A percentile compares a stretch with the other conserved stretches of the same genome.
Conservation (phyloP, 139 green algal genomes). For the Coelastrella sp. region DNA sequence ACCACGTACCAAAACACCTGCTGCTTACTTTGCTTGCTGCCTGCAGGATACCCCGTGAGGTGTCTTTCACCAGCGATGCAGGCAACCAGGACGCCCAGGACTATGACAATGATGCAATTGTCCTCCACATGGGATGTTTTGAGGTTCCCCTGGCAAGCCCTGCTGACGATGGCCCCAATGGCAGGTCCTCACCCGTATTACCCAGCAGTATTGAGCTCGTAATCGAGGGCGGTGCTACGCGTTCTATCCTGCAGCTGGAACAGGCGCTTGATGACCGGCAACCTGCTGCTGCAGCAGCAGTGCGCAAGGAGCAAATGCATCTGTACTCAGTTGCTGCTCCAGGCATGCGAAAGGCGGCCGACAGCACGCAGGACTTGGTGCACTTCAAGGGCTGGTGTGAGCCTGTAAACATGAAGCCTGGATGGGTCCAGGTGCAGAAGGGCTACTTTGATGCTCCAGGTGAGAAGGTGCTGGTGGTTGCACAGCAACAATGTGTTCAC, state of each 20-base stretch:
- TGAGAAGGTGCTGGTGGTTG: not conserved
- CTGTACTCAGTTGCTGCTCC: constrained; percentile 27
- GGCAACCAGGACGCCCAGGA: constrained; percentile 4
- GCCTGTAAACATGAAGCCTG: not conserved
- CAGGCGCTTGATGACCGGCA: not conserved
- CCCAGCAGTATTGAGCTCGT: not conserved
- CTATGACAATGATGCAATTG: constrained; percentile 32
- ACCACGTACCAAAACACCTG: no score
- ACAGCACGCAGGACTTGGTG: constrained; percentile 15
- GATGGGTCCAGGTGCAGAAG: constrained; percentile 33
- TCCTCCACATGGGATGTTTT: constrained; percentile 29
- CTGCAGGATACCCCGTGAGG: not conserved
- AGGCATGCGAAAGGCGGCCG: not conserved
- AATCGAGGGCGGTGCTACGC: not conserved
- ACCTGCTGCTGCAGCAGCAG: not conserved
- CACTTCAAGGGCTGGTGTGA: not conserved
- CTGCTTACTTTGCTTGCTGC: not conserved
- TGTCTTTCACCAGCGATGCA: constrained; percentile 11
- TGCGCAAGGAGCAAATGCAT: constrained; percentile 15
- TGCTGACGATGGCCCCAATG: not conserved
- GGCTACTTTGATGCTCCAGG: constrained; percentile 46
- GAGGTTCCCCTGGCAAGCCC: not conserved
- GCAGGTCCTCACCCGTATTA: not conserved
- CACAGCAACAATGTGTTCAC: not conserved
- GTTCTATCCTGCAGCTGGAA: not conserved